These are phyloP conservation scores for Lodderomyces metapsilosis DNA, from an alignment of 1,139 yeast species.

Conservation along the genomic window DNA sequence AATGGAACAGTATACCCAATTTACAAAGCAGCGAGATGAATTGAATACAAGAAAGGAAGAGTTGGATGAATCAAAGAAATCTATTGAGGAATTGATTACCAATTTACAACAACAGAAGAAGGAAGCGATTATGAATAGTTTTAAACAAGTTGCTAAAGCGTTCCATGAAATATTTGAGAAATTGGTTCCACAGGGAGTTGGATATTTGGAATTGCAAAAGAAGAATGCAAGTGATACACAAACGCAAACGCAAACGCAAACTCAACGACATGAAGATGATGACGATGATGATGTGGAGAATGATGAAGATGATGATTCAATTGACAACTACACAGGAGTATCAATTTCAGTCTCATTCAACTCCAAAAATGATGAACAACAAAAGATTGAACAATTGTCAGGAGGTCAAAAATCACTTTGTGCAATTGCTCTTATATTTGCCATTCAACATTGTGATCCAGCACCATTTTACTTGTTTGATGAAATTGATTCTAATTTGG, in stretches of 20 bases:
- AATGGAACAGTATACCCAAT: constrained; percentile 75
- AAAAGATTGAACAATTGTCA: constrained; percentile 83
- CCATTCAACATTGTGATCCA: constrained; percentile 93
- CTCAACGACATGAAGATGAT: constrained; percentile 11
- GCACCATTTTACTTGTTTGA: constrained; percentile 96
- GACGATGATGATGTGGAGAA: constrained; percentile 21
- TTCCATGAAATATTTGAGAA: constrained; percentile 74
- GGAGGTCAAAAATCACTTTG: constrained; percentile 97
- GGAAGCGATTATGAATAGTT: constrained; percentile 77
- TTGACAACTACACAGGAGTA: constrained; percentile 77
- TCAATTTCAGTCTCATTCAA: constrained; percentile 89
- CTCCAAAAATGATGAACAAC: constrained; percentile 82
- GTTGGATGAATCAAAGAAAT: constrained; percentile 63
- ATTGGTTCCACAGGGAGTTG: constrained; percentile 83
- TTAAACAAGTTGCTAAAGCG: constrained; percentile 70
- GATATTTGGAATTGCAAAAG: constrained; percentile 66
- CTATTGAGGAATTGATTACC: constrained; percentile 73
- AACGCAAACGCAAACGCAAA: constrained; percentile 4
- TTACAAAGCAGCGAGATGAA: constrained; percentile 70
- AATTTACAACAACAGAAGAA: constrained; percentile 77
- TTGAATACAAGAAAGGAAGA: constrained; percentile 66
- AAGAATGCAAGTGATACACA: constrained; percentile 14
- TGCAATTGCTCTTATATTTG: constrained; percentile 89
- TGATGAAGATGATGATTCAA: constrained; percentile 21
- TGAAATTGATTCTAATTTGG: constrained; percentile 94